Conservation (phyloP, 805 yeast genomes). For the Wickerhamiella lipophila region DNA sequence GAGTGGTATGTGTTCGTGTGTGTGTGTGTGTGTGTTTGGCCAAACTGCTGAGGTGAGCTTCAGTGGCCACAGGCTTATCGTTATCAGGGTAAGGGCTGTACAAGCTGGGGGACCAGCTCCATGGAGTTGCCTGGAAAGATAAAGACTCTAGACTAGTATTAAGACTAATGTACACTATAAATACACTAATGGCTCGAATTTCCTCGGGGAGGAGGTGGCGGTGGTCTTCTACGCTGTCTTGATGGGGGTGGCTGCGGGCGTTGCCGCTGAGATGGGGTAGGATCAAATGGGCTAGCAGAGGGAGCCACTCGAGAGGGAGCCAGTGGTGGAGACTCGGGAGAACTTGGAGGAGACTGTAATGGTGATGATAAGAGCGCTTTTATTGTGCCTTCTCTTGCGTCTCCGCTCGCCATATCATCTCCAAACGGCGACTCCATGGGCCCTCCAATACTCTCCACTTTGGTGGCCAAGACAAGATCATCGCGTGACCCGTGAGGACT, state of each 20-base stretch:
- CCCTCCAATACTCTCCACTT: slow-evolving; percentile 6
- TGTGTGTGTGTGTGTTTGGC: no score
- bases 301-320: no score
- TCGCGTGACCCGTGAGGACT: slow-evolving; percentile 8
- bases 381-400: background rate
- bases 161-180: no score
- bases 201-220: background rate
- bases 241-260: background rate
- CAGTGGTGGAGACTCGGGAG: background rate
- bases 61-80: no score
- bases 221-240: background rate
- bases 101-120: no score
- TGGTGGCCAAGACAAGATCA: background rate
- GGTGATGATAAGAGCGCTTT: background rate
- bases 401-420: background rate
- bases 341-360: background rate
- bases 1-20: no score
- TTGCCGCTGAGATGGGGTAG: background rate
- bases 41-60: no score
- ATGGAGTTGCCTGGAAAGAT: no score
- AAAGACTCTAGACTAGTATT: no score
- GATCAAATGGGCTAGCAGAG: no score
- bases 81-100: no score
- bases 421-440: background rate
- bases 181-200: background rate